These are phyloP conservation scores for Viridothelium virens DNA, from an alignment of 495 filamentous ascomycete species.

Conservation along the genomic window DNA sequence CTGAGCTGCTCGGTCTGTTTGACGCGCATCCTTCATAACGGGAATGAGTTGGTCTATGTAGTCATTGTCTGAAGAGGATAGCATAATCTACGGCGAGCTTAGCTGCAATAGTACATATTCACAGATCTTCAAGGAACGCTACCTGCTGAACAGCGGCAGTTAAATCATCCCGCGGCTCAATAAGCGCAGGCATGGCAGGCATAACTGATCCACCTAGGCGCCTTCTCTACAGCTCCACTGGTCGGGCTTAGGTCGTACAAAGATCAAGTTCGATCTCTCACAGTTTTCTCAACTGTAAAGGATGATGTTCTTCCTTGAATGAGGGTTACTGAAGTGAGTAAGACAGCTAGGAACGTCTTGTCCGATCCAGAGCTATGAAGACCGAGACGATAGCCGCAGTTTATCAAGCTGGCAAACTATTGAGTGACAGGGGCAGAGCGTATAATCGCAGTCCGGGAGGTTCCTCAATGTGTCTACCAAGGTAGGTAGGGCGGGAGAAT, in stretches of 20 bases:
- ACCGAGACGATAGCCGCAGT: too few relatives aligned
- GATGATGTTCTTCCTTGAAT: background rate
- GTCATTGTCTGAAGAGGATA: constrained; percentile 82
- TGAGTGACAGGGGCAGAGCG: too few relatives aligned
- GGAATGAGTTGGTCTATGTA: constrained; percentile 93
- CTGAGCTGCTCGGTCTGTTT: constrained; percentile 61
- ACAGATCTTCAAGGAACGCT: constrained; percentile 13
- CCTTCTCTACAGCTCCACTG: too few relatives aligned
- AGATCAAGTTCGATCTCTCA: too few relatives aligned
- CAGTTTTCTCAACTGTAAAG: too few relatives aligned
- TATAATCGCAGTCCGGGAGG: background rate
- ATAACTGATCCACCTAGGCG: background rate
- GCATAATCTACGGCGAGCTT: constrained; percentile 63
- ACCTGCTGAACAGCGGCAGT: constrained; percentile 35
- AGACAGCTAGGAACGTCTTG: background rate
- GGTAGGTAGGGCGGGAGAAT: background rate
- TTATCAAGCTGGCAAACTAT: background rate
- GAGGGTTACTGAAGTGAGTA: background rate
- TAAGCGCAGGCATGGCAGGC: constrained; percentile 23
- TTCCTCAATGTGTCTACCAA: background rate
- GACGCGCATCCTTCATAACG: constrained; percentile 79
- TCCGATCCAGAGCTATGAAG: too few relatives aligned
- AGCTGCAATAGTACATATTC: constrained; percentile 1
- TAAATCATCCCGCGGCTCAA: constrained; percentile 34
- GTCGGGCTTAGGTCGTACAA: too few relatives aligned